A percentile compares a stretch with the other conserved stretches of the same genome.
Evolutionary conservation across 805 yeast genomes (phyloP).

Genomic region (Spathaspora passalidarum): DNA sequence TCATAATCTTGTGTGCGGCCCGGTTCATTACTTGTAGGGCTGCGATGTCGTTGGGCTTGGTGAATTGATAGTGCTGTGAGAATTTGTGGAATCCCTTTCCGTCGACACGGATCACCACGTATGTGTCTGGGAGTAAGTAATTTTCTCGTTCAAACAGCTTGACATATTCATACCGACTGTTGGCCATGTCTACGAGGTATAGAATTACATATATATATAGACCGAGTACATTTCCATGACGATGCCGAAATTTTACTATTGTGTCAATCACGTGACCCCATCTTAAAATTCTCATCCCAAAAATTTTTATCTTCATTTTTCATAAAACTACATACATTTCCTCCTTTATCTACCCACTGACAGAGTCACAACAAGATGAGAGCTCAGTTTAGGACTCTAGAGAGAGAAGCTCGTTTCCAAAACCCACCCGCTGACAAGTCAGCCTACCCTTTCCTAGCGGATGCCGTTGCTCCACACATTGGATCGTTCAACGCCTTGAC

Average conservation of each 20-base stretch:
- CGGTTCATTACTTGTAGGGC: slow-evolving; percentile 81
- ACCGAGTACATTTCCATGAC: no score
- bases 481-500: slow-evolving; percentile 95
- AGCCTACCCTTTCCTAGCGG: slow-evolving; percentile 68
- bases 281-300: not conserved
- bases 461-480: slow-evolving; percentile 92
- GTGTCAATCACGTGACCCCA: slow-evolving; percentile 1
- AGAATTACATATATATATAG: no score
- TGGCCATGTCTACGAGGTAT: slow-evolving; percentile 82
- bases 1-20: slow-evolving; percentile 67
- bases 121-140: slow-evolving; percentile 71
- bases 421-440: slow-evolving; percentile 88
- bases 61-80: slow-evolving; percentile 67
- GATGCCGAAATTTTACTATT: not conserved
- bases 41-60: slow-evolving; percentile 79
- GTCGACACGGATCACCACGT: slow-evolving; percentile 82
- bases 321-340: not conserved
- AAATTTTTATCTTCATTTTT: not conserved
- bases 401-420: slow-evolving; percentile 79
- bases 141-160: slow-evolving; percentile 74
- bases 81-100: slow-evolving; percentile 93
- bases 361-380: slow-evolving; percentile 26
- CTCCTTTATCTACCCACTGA: not conserved
- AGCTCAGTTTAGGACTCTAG: slow-evolving; percentile 76
- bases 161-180: slow-evolving; percentile 85